Conservation (phyloP, 2,329 filamentous ascomycete species). For the Fusarium veterinarium region DNA sequence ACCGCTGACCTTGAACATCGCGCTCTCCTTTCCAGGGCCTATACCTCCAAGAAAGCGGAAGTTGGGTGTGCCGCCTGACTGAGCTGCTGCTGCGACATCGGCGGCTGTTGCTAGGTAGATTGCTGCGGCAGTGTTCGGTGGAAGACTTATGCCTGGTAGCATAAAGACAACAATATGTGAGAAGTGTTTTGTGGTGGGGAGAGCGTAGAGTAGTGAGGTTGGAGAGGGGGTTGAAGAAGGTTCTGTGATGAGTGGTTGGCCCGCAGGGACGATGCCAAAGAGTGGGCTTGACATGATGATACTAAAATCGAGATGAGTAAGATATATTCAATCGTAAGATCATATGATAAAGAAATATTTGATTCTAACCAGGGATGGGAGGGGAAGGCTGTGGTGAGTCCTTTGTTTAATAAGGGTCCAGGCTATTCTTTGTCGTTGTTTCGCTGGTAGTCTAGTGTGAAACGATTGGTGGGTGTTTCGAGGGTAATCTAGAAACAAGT, state of each 20-base stretch:
- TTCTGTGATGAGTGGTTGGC: constrained; percentile 66
- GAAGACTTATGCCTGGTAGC: constrained; percentile 80
- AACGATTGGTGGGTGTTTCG: constrained; percentile 36
- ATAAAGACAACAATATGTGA: constrained; percentile 91
- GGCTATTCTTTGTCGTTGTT: constrained; percentile 18
- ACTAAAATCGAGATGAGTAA: background rate
- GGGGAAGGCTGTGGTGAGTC: background rate
- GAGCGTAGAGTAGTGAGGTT: constrained; percentile 67
- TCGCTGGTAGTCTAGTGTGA: constrained; percentile 27
- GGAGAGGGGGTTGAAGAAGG: constrained; percentile 65
- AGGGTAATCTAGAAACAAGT: constrained; percentile 34
- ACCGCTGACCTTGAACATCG: constrained; percentile 83
- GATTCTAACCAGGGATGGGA: background rate
- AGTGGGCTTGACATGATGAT: constrained; percentile 49
- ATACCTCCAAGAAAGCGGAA: constrained; percentile 92
- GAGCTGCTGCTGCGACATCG: constrained; percentile 53
- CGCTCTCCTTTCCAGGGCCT: constrained; percentile 89
- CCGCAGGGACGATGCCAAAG: constrained; percentile 71
- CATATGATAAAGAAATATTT: background rate
- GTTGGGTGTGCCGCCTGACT: constrained; percentile 60
- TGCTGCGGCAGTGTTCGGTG: constrained; percentile 81
- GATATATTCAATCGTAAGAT: background rate
- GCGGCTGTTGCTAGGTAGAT: constrained; percentile 80
- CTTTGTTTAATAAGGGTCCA: constrained; percentile 3
- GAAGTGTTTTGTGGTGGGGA: constrained; percentile 66